Percentiles rank a stretch among this genome's conserved stretches.
These are phyloP conservation scores for Solanum hybrid DNA, from an alignment of 305 asterid species.

Conservation along the genomic window DNA sequence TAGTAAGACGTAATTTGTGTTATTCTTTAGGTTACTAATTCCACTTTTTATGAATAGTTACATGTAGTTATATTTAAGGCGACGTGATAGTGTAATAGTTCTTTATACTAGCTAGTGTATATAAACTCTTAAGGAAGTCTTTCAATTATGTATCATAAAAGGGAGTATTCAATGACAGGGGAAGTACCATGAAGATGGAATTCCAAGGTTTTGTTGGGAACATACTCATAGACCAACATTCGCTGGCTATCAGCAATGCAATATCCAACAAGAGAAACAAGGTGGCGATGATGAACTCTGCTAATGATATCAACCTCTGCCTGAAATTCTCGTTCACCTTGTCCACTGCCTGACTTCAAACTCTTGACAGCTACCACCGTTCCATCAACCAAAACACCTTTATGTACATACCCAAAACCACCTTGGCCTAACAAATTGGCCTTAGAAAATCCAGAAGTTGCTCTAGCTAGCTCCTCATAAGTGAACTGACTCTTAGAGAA, in stretches of 20 bases:
- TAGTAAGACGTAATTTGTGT: not conserved
- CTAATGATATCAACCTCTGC: constrained; percentile 81
- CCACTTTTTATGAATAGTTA: not conserved
- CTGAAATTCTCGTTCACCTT: constrained; percentile 76
- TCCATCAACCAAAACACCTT: constrained; percentile 49
- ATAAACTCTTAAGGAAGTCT: not conserved
- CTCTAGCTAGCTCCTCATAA: constrained; percentile 53
- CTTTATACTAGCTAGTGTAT: not conserved
- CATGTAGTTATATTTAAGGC: not conserved
- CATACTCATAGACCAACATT: constrained; percentile 68
- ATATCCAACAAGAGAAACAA: constrained; percentile 73
- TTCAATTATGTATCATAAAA: not conserved
- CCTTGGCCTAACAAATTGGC: constrained; percentile 68
- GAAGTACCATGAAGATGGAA: constrained; percentile 61
- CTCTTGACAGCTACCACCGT: constrained; percentile 63
- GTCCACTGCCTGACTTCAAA: constrained; percentile 68
- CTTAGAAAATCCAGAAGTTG: constrained; percentile 55
- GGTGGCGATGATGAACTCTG: constrained; percentile 74
- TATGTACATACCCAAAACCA: constrained; percentile 80
- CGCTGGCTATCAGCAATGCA: constrained; percentile 55
- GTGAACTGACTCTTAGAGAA: constrained; percentile 39
- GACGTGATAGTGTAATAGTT: not conserved
- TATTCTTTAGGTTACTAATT: not conserved
- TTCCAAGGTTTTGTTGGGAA: constrained; percentile 57
- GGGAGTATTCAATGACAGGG: not conserved